Base-by-base conservation (phyloP, 2,329 filamentous ascomycete species). In the Phialocephala sp. region DNA sequence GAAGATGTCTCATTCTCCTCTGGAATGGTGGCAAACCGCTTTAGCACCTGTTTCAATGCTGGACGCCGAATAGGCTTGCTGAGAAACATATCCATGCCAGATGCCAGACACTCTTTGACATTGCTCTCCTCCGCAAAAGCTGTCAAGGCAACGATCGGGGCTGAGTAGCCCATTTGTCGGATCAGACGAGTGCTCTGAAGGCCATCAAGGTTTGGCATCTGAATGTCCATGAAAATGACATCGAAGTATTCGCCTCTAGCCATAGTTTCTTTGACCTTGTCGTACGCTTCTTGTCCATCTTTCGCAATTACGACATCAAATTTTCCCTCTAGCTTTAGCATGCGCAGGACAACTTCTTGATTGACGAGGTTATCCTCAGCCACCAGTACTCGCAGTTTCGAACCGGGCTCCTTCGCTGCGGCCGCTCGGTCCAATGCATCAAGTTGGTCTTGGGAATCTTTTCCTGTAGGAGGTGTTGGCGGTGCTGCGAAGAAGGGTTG, bases 151-250 rank as follows among this genome's bases (percentile, higher is more conserved):
- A 97, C 93, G 67, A 97, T 97, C 0, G 94, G 94, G 1, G 91
- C 91, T 12, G 86, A 88, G 78, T 95, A 97, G 1, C 94, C 94
- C 81, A 94, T 91, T 76, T 93, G 83, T 8, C 94, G 87, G 72
- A 97, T 97, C 39, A 96, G 81, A 11, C 90, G 86, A 0, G 94
- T 97, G 56, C 91, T 94, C 76, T 97, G 90, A 27, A 97, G 81
- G 1, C 94, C 94, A 74, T 97, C 93, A 15, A 97, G 85, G 68
- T 95, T 96, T 3, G 94, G 94, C 94, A 97, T 97, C 72, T 87
- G 92, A 8, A 97, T 90, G 73, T 97, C 94, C 94, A 97, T 97
- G 75, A 97, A 95, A 68, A 97, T 94, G 32, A 97, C 83, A 71
- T 97, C 92, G 75, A 94, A 97, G 2, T 85, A 85, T 62, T 85